These are phyloP conservation scores for Neofusicoccum laricinum DNA, from an alignment of 2,329 filamentous ascomycete genomes.

Conservation along the genomic window DNA sequence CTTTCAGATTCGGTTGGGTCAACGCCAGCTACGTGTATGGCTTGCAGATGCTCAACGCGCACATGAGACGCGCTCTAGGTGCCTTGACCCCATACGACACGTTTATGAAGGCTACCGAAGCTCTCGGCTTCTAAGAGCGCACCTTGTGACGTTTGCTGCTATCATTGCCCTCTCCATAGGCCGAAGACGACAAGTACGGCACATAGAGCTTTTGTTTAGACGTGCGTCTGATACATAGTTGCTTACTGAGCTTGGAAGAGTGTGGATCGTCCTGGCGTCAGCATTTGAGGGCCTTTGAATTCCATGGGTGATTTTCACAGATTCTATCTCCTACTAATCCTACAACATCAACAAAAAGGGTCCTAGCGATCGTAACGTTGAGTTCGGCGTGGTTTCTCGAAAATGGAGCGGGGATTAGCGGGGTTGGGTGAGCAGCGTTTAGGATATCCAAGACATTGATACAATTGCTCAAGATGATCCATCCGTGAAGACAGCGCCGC, in stretches of 20 bases:
- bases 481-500: background rate
- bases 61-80: conserved; percentile 85
- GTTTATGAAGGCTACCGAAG: conserved; percentile 65
- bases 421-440: background rate
- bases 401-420: background rate
- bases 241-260: background rate
- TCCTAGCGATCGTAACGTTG: background rate
- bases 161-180: background rate
- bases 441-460: background rate
- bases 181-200: background rate
- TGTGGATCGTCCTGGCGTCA: background rate
- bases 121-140: conserved; percentile 25
- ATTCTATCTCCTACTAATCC: background rate
- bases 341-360: background rate
- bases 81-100: conserved; percentile 83
- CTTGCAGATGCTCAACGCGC: conserved; percentile 79
- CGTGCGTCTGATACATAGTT: background rate
- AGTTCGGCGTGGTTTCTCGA: background rate
- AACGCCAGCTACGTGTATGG: conserved; percentile 97
- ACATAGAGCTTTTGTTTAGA: background rate
- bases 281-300: background rate
- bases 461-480: background rate
- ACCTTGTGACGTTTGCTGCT: background rate
- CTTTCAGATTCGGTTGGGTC: conserved; percentile 87
- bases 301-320: background rate